Base-by-base conservation (phyloP, 148 eudicot genomes). In the Cornus florida region DNA sequence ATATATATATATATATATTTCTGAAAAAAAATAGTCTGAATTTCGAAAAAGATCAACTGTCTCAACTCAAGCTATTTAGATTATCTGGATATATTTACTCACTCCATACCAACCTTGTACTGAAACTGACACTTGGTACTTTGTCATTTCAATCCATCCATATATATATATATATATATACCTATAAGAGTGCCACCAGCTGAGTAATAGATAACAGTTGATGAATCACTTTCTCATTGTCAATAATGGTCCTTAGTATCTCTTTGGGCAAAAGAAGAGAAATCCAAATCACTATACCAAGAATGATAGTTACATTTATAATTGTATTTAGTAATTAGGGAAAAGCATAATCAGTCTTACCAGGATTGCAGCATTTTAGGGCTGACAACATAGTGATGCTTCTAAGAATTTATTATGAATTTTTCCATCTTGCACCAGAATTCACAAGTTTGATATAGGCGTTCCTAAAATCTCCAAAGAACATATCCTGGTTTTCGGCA, bases 401-500 rank as follows among this genome's bases (percentile, higher is more conserved):
- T 10, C 1, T 11, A 70, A 69, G n/a, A 38, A 74, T 19, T 71
- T 83, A 79, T 74, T 38, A 80, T 50, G 76, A 68, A 73, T 78
- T 79, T 79, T 84, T 87, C 98, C 99, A 96, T 75, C 78, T 88
- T 32, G 97, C 99, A 67, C 99, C 99, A 17, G 89, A 85, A 82
- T 96, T 86, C 59, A 92, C 95, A 43, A 96, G 95, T 83, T 96
- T 96, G 85, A 86, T 85, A 75, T 93, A 96, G 70, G 88, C 98
- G 75, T 90, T 87, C 93, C 86, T 90, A 75, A 96, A 96, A 88
- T 96, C 97, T 75, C 90, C 83, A 67, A 94, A 94, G 77, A 96
- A 96, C 76, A 84, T 22, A 75, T 87, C 74, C 84, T 96, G 86
- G 78, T 96, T 84, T 10, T 87, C 79, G 0, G 99, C 97, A 82